Evolutionary conservation across 2,329 filamentous ascomycete genomes (phyloP), one percentile per base, ranked within the genome.

Genomic region (Magnaporthales sp.): DNA sequence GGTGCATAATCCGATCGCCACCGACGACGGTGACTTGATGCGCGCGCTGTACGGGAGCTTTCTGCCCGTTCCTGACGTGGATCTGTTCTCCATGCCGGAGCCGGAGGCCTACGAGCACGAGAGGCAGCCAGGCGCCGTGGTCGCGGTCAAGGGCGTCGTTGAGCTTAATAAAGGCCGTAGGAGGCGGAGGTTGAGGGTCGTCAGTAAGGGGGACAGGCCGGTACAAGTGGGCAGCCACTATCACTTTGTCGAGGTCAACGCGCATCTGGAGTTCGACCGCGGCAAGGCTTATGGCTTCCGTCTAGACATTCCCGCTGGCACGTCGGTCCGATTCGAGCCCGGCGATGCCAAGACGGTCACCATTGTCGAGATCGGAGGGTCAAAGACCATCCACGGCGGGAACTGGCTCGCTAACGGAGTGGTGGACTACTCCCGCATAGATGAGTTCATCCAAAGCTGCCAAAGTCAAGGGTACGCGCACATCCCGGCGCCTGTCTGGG

Each of bases 201-300:
- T 89, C 69, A 97, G 91, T 77, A 91, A 86, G 72, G 94, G 94
- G 7, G 94, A 98, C 77, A 83, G 94, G 32, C 94, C 94, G 1
- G 90, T 97, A 68, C 93, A 97, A 82, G 90, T 93, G 68, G 94
- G 94, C 32, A 96, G 92, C 32, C 94, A 98, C 78, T 98, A 97
- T 77, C 94, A 97, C 78, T 96, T 98, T 76, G 87, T 96, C 74
- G 94, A 98, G 80, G 90, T 89, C n/a, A 98, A 98, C 77, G 91
- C 93, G 0, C 87, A 91, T 76, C 84, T 98, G 64, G 86, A 91
- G 69, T 98, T 98, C 76, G 94, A 98, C 78, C 91, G 94, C 29
- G 80, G 86, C 64, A 87, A 86, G 70, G 87, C 93, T 0, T 95
- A 95, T 73, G 94, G 94, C 6, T 96, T 87, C 78, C 86, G 93